phyloP scores from a whole-genome alignment of 768 basidiomycete genomes.

The Podaxis sp. region DNA sequence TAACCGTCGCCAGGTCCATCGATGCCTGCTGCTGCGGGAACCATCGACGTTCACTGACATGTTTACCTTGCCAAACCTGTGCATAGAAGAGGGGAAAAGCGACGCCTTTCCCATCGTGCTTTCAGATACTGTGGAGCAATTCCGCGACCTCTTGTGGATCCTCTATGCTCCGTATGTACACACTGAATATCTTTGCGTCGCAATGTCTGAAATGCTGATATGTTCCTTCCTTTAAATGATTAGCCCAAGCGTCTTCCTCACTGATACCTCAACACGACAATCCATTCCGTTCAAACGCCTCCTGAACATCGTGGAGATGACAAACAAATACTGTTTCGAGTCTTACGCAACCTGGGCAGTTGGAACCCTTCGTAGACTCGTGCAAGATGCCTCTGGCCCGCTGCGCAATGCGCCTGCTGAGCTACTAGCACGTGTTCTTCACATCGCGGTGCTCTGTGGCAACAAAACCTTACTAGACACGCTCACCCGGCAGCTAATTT shows the following conservation, averaged over 20 bases:
- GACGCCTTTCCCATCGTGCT: slow-evolving; percentile 32
- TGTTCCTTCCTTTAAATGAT: background rate
- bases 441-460: slow-evolving; percentile 46
- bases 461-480: slow-evolving; percentile 44
- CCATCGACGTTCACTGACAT: slow-evolving; percentile 39
- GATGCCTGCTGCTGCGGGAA: slow-evolving; percentile 36
- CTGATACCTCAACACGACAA: slow-evolving; percentile 22
- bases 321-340: slow-evolving; percentile 43
- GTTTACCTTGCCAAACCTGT: slow-evolving; percentile 29
- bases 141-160: slow-evolving; percentile 46
- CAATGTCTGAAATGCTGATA: background rate
- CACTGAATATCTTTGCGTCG: background rate
- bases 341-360: slow-evolving; percentile 42
- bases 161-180: slow-evolving; percentile 41
- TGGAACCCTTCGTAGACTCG: slow-evolving; percentile 32
- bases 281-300: slow-evolving; percentile 32
- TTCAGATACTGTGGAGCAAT: slow-evolving; percentile 38
- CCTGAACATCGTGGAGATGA: slow-evolving; percentile 41
- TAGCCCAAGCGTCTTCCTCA: slow-evolving; percentile 1
- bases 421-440: slow-evolving; percentile 42
- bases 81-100: slow-evolving; percentile 21
- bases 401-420: slow-evolving; percentile 25
- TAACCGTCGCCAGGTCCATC: slow-evolving; percentile 35
- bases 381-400: slow-evolving; percentile 25
- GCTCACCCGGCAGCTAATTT: slow-evolving; percentile 45